phyloP scores from a whole-genome alignment of 1,139 yeast species.

The Pichia sp. region DNA sequence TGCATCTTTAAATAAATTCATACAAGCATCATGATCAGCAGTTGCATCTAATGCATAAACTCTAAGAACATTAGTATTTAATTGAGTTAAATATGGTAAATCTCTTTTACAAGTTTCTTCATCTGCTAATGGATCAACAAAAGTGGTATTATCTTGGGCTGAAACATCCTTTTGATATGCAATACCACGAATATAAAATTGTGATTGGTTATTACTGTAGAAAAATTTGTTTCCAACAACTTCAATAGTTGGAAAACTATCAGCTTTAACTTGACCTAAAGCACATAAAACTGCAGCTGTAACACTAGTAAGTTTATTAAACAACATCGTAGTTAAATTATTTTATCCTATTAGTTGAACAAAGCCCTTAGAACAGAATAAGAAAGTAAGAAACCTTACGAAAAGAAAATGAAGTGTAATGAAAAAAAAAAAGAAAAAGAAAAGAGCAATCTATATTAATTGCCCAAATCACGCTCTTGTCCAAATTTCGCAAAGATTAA shows the following conservation, averaged over 20 bases:
- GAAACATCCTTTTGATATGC: conserved; percentile 61
- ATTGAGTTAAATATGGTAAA: conserved; percentile 53
- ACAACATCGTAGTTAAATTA: too few relatives aligned
- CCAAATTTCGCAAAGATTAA: too few relatives aligned
- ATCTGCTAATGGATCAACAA: conserved; percentile 68
- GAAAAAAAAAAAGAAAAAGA: too few relatives aligned
- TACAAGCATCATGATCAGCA: conserved; percentile 60
- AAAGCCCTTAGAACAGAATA: too few relatives aligned
- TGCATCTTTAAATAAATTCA: conserved; percentile 61
- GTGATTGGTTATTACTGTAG: conserved; percentile 66
- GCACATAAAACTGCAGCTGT: too few relatives aligned
- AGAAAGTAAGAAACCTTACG: too few relatives aligned
- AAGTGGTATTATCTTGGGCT: conserved; percentile 27
- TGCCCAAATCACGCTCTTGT: too few relatives aligned
- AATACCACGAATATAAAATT: conserved; percentile 67
- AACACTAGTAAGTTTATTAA: too few relatives aligned
- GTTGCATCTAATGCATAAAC: conserved; percentile 70
- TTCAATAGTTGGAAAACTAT: conserved; percentile 37
- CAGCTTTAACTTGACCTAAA: too few relatives aligned
- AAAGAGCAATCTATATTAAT: too few relatives aligned
- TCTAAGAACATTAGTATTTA: conserved; percentile 63
- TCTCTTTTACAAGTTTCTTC: conserved; percentile 67
- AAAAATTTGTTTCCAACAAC: conserved; percentile 66
- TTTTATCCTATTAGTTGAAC: too few relatives aligned
- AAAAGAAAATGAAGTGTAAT: too few relatives aligned